Conservation (phyloP, 352 stramenopile species). For the Pythium folliculosum region DNA sequence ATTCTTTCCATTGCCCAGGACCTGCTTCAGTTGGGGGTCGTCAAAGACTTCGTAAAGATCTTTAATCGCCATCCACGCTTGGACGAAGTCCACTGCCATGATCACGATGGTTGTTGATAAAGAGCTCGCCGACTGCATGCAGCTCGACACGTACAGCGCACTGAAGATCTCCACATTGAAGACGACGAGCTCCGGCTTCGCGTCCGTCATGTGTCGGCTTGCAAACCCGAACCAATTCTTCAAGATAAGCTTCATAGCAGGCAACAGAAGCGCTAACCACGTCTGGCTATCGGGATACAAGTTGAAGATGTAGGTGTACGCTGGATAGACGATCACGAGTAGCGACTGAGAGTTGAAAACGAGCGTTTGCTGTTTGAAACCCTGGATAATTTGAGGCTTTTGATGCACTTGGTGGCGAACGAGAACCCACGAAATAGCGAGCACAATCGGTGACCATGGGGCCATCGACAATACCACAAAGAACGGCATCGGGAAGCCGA, state of each 20-base stretch:
- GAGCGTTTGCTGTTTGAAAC: constrained; percentile 15
- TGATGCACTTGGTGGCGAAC: constrained; percentile 2
- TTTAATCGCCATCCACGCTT: constrained; percentile 28
- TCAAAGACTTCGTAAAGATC: constrained; percentile 17
- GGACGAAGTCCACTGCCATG: constrained; percentile 24
- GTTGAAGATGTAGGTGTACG: constrained; percentile 24
- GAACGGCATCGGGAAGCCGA: constrained; percentile 25
- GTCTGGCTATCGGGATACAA: background rate
- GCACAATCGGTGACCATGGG: constrained; percentile 9
- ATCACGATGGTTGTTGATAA: constrained; percentile 23
- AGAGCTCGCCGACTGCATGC: constrained; percentile 34
- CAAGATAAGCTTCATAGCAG: constrained; percentile 36
- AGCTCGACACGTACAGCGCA: constrained; percentile 36
- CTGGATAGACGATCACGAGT: constrained; percentile 23
- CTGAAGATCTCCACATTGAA: constrained; percentile 43
- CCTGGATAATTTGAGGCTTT: background rate
- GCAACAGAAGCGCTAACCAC: constrained; percentile 30
- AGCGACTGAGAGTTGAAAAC: constrained; percentile 18
- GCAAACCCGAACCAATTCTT: constrained; percentile 32
- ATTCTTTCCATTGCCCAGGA: background rate
- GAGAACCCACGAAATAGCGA: background rate
- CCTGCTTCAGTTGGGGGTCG: background rate
- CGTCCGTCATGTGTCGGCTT: constrained; percentile 26
- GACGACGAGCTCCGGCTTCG: constrained; percentile 25
- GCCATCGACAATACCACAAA: constrained; percentile 22